Conservation (phyloP, 768 basidiomycete species). For the Coprinopsis sp. region DNA sequence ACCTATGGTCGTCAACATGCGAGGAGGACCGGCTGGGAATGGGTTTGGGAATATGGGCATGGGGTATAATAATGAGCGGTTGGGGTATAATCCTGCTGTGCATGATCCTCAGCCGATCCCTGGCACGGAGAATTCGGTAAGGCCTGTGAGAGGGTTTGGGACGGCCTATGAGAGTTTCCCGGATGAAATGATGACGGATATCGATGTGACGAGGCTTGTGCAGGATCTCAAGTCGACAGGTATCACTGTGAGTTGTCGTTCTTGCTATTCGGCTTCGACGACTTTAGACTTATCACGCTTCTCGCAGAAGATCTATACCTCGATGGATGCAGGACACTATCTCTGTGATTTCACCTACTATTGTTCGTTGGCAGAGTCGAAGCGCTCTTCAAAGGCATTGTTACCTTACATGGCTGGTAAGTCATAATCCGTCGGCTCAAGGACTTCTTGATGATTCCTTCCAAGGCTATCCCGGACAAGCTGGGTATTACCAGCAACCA, state of each 20-base stretch:
- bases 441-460: not conserved
- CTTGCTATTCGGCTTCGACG: not conserved
- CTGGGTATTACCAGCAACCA: conserved; percentile 4
- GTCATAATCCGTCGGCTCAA: conserved; percentile 3
- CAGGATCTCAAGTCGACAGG: conserved; percentile 49
- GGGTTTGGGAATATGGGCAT: conserved; percentile 32
- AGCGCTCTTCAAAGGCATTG: conserved; percentile 37
- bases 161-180: conserved; percentile 48
- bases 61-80: conserved; percentile 30
- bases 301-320: conserved; percentile 59
- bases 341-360: conserved; percentile 76
- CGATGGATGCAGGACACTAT: conserved; percentile 74
- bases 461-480: conserved; percentile 6
- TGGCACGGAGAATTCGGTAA: conserved; percentile 12
- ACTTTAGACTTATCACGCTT: conserved; percentile 3
- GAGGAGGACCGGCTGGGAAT: conserved; percentile 19
- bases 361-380: conserved; percentile 67
- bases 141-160: conserved; percentile 42
- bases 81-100: conserved; percentile 27
- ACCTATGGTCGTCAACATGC: not conserved
- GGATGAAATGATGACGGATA: conserved; percentile 54
- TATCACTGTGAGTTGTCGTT: conserved; percentile 35
- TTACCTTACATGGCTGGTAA: conserved; percentile 6
- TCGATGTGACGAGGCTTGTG: conserved; percentile 57
- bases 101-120: conserved; percentile 10